A percentile compares a stretch with the other conserved stretches of the same genome.
Evolutionary conservation across 2,329 filamentous ascomycete genomes (phyloP).

Genomic region (Torrubiellomyces zombiae): DNA sequence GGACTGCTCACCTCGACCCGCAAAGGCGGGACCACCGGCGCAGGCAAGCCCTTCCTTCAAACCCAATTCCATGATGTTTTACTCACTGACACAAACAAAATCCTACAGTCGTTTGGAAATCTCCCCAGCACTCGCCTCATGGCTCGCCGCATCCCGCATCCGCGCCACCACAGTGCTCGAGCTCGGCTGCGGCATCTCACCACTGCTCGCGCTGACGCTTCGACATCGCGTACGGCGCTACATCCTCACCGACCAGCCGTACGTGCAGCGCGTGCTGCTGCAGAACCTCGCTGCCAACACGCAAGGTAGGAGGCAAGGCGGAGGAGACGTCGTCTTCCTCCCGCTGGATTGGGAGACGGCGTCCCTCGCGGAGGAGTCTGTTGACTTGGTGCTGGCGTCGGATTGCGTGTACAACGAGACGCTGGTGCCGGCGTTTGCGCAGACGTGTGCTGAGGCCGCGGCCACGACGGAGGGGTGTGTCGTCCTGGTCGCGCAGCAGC

Average conservation of each 20-base stretch:
- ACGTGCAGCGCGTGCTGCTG: constrained; percentile 61
- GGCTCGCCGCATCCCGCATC: constrained; percentile 49
- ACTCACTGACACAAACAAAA: constrained; percentile 1
- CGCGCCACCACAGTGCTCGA: constrained; percentile 50
- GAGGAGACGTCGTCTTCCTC: constrained; percentile 29
- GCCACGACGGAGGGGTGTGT: constrained; percentile 34
- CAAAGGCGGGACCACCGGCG: constrained; percentile 39
- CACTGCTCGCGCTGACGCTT: constrained; percentile 56
- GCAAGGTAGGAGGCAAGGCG: constrained; percentile 11
- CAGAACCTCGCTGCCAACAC: constrained; percentile 57
- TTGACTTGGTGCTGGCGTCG: constrained; percentile 66
- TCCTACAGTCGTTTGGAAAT: constrained; percentile 69
- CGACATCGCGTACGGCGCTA: constrained; percentile 45
- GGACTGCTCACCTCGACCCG: constrained; percentile 63
- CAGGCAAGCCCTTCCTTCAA: constrained; percentile 18
- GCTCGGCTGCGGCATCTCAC: constrained; percentile 77
- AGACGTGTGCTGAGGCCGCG: constrained; percentile 47
- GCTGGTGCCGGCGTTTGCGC: constrained; percentile 66
- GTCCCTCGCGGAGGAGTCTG: constrained; percentile 26
- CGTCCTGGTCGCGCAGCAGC: constrained; percentile 75
- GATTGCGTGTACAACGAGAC: constrained; percentile 94
- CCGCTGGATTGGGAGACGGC: constrained; percentile 68
- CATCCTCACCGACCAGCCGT: constrained; percentile 74
- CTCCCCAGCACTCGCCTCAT: constrained; percentile 65
- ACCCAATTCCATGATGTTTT: not conserved